phyloP scores from a whole-genome alignment of 495 filamentous ascomycete species.

The Penicillium coprophilum region DNA sequence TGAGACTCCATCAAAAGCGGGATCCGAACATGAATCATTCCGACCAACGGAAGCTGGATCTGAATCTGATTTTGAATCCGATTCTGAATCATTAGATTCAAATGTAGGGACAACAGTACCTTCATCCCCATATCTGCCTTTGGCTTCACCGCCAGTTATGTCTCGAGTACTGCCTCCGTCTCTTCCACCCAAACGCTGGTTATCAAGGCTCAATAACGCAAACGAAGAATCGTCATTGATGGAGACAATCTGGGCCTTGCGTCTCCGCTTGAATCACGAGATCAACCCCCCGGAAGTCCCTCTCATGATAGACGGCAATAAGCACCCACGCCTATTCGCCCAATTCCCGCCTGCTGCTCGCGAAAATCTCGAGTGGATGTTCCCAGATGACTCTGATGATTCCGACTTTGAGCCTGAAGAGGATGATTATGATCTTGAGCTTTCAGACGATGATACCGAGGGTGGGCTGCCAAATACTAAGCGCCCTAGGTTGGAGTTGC shows the following conservation, averaged over 20 bases:
- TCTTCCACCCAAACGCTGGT: background rate
- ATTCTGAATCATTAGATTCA: no score
- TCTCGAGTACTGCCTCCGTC: background rate
- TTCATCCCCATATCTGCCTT: background rate
- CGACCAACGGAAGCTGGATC: background rate
- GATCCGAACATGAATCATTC: background rate
- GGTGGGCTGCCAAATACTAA: no score
- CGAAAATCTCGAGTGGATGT: background rate
- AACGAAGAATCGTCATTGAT: background rate
- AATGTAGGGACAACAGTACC: background rate
- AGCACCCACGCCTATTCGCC: background rate
- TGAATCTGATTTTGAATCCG: no score
- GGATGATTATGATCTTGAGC: background rate
- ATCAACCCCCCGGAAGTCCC: background rate
- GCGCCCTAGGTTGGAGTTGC: background rate
- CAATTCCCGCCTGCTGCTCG: background rate
- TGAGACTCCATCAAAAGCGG: background rate
- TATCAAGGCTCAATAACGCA: background rate
- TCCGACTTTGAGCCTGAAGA: background rate
- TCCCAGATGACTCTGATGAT: background rate
- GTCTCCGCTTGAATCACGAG: background rate
- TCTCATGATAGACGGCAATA: background rate
- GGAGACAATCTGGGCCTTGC: background rate
- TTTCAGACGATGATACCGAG: no score
- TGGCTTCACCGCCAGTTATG: background rate